Conservation (phyloP, 108 stramenopile genomes). For the Cyclotella sp. region DNA sequence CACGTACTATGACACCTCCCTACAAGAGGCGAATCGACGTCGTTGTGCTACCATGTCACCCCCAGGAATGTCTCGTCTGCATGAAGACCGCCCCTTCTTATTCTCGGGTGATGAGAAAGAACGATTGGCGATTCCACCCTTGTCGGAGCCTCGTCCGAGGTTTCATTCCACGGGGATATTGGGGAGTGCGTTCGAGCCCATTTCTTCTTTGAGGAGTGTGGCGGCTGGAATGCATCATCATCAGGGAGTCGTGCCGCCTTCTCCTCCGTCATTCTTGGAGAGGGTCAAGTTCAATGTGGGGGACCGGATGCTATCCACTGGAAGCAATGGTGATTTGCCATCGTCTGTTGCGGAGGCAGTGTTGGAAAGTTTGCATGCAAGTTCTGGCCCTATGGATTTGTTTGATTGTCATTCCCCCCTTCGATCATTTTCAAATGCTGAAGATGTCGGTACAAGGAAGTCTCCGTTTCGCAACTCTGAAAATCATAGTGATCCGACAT, state of each 20-base stretch:
- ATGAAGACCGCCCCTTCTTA: constrained; percentile 49
- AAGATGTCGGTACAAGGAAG: constrained; percentile 17
- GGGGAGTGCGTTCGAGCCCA: constrained; percentile 49
- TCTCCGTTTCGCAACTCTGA: constrained; percentile 20
- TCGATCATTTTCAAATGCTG: not conserved
- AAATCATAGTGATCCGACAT: not conserved
- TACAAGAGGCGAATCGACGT: constrained; percentile 54
- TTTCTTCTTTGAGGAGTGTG: constrained; percentile 11
- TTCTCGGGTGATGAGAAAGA: constrained; percentile 32
- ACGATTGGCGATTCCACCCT: constrained; percentile 38
- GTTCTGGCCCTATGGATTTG: constrained; percentile 8
- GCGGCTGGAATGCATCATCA: not conserved
- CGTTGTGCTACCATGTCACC: constrained; percentile 73
- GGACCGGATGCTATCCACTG: constrained; percentile 21
- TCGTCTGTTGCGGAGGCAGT: constrained; percentile 53
- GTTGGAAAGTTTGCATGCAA: constrained; percentile 36
- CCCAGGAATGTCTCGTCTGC: constrained; percentile 54
- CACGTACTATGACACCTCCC: constrained; percentile 27
- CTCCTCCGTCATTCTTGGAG: constrained; percentile 10
- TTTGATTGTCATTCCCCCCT: constrained; percentile 20
- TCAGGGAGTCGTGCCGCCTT: constrained; percentile 6
- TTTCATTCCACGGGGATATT: constrained; percentile 22
- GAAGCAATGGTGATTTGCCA: constrained; percentile 45
- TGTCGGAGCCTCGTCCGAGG: constrained; percentile 33
- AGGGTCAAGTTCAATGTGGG: constrained; percentile 25